Conservation (phyloP, 169 alveolate genomes). For the Cytauxzoon felis region DNA sequence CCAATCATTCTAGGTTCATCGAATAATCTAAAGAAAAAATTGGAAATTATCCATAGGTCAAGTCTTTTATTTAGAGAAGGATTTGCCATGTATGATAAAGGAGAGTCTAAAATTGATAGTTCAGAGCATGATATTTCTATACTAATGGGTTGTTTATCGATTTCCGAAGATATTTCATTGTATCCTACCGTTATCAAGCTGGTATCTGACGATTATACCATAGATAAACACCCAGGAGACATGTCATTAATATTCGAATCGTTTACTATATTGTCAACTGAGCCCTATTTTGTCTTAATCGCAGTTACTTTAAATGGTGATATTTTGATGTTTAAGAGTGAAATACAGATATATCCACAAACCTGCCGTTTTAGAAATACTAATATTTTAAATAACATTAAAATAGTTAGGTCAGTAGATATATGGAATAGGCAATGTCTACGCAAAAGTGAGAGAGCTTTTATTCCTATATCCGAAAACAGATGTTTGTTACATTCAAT, state of each 20-base stretch:
- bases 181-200: slow-evolving; percentile 26
- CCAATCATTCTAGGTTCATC: slow-evolving; percentile 28
- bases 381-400: background rate
- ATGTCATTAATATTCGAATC: slow-evolving; percentile 20
- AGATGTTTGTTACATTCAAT: slow-evolving; percentile 24
- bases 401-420: background rate
- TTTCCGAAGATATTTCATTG: background rate
- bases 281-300: slow-evolving; percentile 11
- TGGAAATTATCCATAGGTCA: background rate
- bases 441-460: background rate
- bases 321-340: background rate
- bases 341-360: background rate
- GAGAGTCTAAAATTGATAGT: background rate
- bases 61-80: slow-evolving; percentile 17
- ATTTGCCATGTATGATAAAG: slow-evolving; percentile 18
- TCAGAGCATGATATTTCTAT: background rate
- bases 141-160: background rate
- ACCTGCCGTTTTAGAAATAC: slow-evolving; percentile 26
- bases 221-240: background rate
- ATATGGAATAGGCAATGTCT: background rate
- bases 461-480: slow-evolving; percentile 1
- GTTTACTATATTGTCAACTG: slow-evolving; percentile 18
- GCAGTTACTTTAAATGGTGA: slow-evolving; percentile 14
- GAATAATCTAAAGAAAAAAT: slow-evolving; percentile 3
- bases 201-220: background rate